A percentile compares a stretch with the other conserved stretches of the same genome.
Conservation (phyloP, 345 rosid species). For the Salix udensis region DNA sequence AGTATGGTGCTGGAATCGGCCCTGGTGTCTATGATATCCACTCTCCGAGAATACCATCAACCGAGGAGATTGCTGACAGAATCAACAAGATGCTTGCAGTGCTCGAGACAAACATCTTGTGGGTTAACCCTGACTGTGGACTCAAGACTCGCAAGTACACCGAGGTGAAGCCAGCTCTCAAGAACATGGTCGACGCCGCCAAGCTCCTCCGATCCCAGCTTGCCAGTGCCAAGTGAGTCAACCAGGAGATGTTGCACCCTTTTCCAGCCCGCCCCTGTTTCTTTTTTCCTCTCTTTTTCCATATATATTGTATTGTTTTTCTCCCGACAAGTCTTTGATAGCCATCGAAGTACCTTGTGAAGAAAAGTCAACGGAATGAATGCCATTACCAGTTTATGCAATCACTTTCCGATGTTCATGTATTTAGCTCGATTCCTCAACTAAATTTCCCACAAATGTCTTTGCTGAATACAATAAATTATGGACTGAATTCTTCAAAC, state of each 20-base stretch:
- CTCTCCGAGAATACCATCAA: conserved; percentile 94
- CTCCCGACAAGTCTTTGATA: no score
- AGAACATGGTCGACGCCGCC: conserved; percentile 86
- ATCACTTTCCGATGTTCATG: no score
- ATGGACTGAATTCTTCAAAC: no score
- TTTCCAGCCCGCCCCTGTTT: no score
- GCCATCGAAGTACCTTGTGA: no score
- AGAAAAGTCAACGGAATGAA: no score
- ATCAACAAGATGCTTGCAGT: conserved; percentile 95
- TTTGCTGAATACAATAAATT: no score
- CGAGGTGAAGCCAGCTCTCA: conserved; percentile 89
- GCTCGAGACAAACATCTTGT: conserved; percentile 77
- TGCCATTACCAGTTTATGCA: no score
- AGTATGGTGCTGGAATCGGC: conserved; percentile 94
- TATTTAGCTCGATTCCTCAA: no score
- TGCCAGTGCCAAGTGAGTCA: conserved; percentile 68
- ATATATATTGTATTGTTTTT: no score
- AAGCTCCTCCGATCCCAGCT: conserved; percentile 89
- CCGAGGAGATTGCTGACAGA: conserved; percentile 89
- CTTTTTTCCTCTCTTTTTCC: no score
- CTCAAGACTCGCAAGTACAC: conserved; percentile 88
- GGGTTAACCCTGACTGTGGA: conserved; percentile 99
- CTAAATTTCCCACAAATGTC: no score
- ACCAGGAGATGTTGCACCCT: conserved; percentile 4
- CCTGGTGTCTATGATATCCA: conserved; percentile 97